Conservation (phyloP, 2,329 filamentous ascomycete species). For the Fusarium zealandicum region DNA sequence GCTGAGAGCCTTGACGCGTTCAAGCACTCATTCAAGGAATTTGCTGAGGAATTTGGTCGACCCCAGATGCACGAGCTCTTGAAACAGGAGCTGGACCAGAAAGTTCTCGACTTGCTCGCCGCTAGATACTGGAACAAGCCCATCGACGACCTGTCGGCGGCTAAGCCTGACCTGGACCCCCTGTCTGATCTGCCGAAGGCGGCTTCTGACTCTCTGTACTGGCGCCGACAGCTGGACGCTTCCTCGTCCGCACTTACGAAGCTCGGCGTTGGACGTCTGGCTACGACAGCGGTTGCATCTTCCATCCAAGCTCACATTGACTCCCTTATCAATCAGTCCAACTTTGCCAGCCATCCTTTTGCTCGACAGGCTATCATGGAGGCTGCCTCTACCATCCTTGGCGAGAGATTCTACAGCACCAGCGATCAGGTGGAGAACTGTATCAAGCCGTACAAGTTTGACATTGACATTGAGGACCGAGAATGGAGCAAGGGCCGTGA, state of each 20-base stretch:
- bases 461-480: conserved; percentile 89
- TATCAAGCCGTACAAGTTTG: conserved; percentile 98
- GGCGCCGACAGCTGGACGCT: conserved; percentile 93
- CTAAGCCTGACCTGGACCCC: conserved; percentile 72
- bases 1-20: conserved; percentile 95
- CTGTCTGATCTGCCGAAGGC: conserved; percentile 83
- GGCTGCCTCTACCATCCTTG: conserved; percentile 86
- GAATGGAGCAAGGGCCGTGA: conserved; percentile 90
- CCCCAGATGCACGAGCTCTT: conserved; percentile 88
- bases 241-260: conserved; percentile 91
- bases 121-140: conserved; percentile 98
- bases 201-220: conserved; percentile 84
- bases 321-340: conserved; percentile 77
- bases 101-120: conserved; percentile 90
- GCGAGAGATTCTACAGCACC: conserved; percentile 95
- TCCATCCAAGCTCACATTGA: conserved; percentile 88
- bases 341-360: conserved; percentile 89
- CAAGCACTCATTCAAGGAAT: conserved; percentile 97
- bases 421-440: conserved; percentile 98
- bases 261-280: conserved; percentile 88
- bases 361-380: conserved; percentile 92
- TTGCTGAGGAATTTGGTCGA: conserved; percentile 87
- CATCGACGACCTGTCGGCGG: conserved; percentile 77
- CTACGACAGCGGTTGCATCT: conserved; percentile 88
- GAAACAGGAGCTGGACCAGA: conserved; percentile 92